phyloP scores from a whole-genome alignment of 768 basidiomycete species.

The Tulasnella sp. region DNA sequence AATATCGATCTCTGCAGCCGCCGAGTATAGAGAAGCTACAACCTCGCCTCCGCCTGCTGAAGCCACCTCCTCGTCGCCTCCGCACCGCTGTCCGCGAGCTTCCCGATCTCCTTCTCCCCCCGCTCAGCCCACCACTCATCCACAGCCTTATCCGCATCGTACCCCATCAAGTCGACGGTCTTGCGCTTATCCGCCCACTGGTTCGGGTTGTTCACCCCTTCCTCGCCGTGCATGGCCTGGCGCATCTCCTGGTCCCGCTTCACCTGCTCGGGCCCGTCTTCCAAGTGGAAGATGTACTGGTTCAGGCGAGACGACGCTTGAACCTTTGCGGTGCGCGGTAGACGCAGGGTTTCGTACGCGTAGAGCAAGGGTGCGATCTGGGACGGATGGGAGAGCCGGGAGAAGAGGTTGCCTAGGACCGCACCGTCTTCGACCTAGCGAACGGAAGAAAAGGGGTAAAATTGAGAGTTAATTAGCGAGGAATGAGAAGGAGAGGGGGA shows the following conservation, averaged over 20 bases:
- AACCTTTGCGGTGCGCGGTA: slow-evolving; percentile 53
- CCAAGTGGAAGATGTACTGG: slow-evolving; percentile 59
- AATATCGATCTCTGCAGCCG: not conserved
- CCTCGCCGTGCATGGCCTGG: slow-evolving; percentile 49
- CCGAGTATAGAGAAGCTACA: not conserved
- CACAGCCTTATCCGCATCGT: slow-evolving; percentile 36
- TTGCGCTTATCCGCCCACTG: slow-evolving; percentile 63
- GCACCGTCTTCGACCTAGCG: slow-evolving; percentile 52
- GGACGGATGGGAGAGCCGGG: slow-evolving; percentile 48
- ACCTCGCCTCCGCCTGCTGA: slow-evolving; percentile 11
- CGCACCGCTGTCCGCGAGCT: not conserved
- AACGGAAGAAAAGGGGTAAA: not conserved
- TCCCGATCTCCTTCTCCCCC: slow-evolving; percentile 35
- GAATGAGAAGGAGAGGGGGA: not conserved
- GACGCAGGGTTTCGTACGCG: slow-evolving; percentile 59
- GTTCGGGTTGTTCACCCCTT: slow-evolving; percentile 50
- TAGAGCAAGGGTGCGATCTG: slow-evolving; percentile 54
- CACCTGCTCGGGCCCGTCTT: slow-evolving; percentile 58
- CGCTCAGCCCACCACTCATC: slow-evolving; percentile 34
- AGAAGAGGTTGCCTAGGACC: slow-evolving; percentile 56
- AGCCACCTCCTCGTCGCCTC: no score
- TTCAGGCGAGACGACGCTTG: slow-evolving; percentile 57
- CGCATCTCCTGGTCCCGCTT: slow-evolving; percentile 58
- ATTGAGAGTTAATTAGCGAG: not conserved
- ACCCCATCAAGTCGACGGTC: slow-evolving; percentile 52